Evolutionary conservation across 2,329 filamentous ascomycete species (phyloP), one percentile per base, ranked within the genome.

Genomic region (Drechmeria coniospora): DNA sequence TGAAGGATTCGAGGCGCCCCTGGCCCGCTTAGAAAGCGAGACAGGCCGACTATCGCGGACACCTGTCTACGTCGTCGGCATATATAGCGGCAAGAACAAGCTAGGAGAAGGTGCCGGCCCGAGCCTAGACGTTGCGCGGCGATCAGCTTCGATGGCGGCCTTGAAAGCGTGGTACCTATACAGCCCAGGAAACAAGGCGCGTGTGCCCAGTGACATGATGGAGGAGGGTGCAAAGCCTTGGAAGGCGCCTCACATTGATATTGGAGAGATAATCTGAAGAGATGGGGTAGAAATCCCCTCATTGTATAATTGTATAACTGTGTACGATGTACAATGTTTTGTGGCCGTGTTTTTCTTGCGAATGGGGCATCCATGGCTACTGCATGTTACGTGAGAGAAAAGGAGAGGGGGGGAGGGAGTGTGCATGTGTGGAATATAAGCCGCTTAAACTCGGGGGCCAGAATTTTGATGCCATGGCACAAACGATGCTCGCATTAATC

Each of bases 151-250:
- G 21, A 86, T 92, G 45, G 76, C 79, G 36, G 76, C 84, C 12
- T 63, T 98, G 46, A 92, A 93, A 64, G 67, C 77, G 5, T 98
- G 90, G 90, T 98, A 98, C 54, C 63, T 98, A 29, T 98, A 98
- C 61, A 86, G 76, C 50, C 87, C 90, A 16, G 62, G 66, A 31
- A 57, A 63, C 40, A 57, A 70, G 37, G 67, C 73, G 27, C 64
- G 66, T 32, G 61, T 82, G 35, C 78, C 78, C 15, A 81, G 77
- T 47, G 74, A 80, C 37, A 77, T 69, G 59, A 63, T 79, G 39
- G 60, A 65, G 29, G 61, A 70, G 36, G 65, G 61, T 25, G 69
- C 72, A 23, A 57, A 57, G 43, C 61, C 67, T 5, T 82, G 75
- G 75, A 68, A 67, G 53, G 69, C 76, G 3, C 68, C 65, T 29